These are phyloP conservation scores for Coelastrella sp. DNA, from an alignment of 139 green algal species.

Conservation along the genomic window DNA sequence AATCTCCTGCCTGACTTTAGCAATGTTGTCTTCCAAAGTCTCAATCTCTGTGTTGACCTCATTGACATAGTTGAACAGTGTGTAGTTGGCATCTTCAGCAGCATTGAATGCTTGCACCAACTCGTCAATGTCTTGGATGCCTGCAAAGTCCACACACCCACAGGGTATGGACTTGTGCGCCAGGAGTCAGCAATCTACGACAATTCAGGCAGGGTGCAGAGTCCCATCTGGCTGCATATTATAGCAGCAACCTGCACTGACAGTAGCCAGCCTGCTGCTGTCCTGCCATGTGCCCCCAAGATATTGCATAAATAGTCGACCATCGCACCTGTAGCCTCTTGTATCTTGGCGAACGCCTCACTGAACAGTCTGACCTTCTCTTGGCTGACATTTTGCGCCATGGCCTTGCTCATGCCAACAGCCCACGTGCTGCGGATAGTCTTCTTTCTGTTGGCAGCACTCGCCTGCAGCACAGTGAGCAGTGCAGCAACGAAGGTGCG, in stretches of 20 bases:
- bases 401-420: conserved; percentile 70
- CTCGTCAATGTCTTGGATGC: conserved; percentile 84
- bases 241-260: neutral
- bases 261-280: neutral
- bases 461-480: neutral
- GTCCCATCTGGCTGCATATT: neutral
- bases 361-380: conserved; percentile 84
- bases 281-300: neutral
- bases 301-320: too few relatives aligned
- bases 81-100: conserved; percentile 59
- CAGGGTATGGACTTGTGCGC: too few relatives aligned
- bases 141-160: neutral
- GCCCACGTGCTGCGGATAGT: conserved; percentile 49
- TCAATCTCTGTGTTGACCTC: conserved; percentile 87
- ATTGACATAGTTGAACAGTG: conserved; percentile 89
- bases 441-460: conserved; percentile 53
- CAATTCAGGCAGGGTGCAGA: neutral
- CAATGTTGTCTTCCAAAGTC: conserved; percentile 84
- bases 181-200: too few relatives aligned
- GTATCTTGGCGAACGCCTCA: conserved; percentile 86
- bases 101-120: conserved; percentile 82
- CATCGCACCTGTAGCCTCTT: conserved; percentile 70
- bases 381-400: conserved; percentile 70
- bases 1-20: conserved; percentile 67
- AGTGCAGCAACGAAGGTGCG: neutral